These are phyloP conservation scores for Saprolegnia diclina DNA, from an alignment of 352 stramenopile genomes.

Conservation along the genomic window DNA sequence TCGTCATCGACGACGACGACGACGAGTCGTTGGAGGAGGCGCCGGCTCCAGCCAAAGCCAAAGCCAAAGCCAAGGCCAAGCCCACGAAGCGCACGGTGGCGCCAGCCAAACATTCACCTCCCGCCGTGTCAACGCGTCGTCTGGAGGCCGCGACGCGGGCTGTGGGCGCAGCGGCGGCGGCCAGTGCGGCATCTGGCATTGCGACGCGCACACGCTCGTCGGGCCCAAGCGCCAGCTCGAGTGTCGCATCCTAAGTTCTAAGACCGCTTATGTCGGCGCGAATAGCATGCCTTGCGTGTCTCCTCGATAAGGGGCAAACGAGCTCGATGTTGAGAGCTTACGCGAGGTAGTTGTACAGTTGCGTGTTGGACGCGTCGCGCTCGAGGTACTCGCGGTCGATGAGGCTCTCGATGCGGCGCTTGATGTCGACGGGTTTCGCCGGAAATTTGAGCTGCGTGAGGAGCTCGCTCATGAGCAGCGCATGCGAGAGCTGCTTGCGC, in stretches of 20 bases:
- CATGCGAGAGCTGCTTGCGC: slow-evolving; percentile 93
- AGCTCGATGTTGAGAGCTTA: slow-evolving; percentile 28
- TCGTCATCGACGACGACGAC: no score
- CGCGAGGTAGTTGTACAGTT: slow-evolving; percentile 86
- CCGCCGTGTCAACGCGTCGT: background rate
- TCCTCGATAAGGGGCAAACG: background rate
- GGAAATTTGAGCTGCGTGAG: slow-evolving; percentile 91
- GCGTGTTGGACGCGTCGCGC: slow-evolving; percentile 62
- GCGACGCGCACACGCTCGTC: slow-evolving; percentile 17
- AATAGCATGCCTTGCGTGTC: no score
- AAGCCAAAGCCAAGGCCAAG: slow-evolving; percentile 37
- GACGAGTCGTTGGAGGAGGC: no score
- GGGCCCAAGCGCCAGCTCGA: no score
- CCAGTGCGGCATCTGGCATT: slow-evolving; percentile 28
- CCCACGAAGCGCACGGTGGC: slow-evolving; percentile 32
- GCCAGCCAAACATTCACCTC: no score
- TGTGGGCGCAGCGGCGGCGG: slow-evolving; percentile 52
- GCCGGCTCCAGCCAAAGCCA: slow-evolving; percentile 7
- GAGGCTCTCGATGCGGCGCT: slow-evolving; percentile 84
- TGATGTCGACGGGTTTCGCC: slow-evolving; percentile 76
- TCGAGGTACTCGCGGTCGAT: slow-evolving; percentile 88
- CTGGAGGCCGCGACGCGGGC: slow-evolving; percentile 46
- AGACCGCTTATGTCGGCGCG: background rate
- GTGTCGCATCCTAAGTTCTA: no score
- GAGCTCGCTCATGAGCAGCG: slow-evolving; percentile 94